Evolutionary conservation across 2,329 filamentous ascomycete genomes (phyloP).

Genomic region (Ophiostoma pallidulum): DNA sequence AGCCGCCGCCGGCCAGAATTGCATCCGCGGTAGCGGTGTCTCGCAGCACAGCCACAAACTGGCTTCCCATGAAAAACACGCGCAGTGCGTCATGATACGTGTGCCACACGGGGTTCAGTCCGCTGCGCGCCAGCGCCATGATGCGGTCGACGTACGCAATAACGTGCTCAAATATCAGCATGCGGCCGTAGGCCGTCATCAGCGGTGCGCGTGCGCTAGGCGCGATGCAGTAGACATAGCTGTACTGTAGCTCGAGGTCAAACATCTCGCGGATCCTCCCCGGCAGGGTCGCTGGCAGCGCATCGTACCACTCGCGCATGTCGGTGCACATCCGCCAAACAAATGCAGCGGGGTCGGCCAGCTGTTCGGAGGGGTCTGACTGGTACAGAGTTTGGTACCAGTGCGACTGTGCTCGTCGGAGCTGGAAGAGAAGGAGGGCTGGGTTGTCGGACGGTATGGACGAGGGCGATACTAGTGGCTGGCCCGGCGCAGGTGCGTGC

Average conservation of each 20-base stretch:
- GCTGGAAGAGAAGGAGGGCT: constrained; percentile 68
- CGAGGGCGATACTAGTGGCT: constrained; percentile 23
- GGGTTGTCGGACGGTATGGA: constrained; percentile 50
- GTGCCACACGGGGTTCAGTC: constrained; percentile 55
- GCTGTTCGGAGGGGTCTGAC: constrained; percentile 54
- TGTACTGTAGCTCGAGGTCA: constrained; percentile 81
- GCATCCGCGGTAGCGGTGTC: constrained; percentile 41
- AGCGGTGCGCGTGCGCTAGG: constrained; percentile 65
- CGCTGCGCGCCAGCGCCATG: constrained; percentile 53
- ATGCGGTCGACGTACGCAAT: constrained; percentile 73
- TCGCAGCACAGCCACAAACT: constrained; percentile 51
- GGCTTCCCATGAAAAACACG: constrained; percentile 63
- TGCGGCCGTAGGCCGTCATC: constrained; percentile 66
- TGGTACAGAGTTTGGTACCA: constrained; percentile 90
- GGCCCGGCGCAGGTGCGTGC: constrained; percentile 31
- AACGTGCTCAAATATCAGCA: constrained; percentile 77
- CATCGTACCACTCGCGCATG: constrained; percentile 73
- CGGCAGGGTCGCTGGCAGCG: constrained; percentile 58
- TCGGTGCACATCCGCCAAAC: constrained; percentile 67
- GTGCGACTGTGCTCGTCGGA: constrained; percentile 75
- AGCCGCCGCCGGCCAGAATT: constrained; percentile 39
- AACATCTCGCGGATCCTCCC: constrained; percentile 64
- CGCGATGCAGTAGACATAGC: constrained; percentile 80
- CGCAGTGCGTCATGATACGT: constrained; percentile 84
- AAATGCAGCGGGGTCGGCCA: constrained; percentile 59